Evolutionary conservation across 2,329 filamentous ascomycete species (phyloP).

Genomic region (Lecanosticta acicola): DNA sequence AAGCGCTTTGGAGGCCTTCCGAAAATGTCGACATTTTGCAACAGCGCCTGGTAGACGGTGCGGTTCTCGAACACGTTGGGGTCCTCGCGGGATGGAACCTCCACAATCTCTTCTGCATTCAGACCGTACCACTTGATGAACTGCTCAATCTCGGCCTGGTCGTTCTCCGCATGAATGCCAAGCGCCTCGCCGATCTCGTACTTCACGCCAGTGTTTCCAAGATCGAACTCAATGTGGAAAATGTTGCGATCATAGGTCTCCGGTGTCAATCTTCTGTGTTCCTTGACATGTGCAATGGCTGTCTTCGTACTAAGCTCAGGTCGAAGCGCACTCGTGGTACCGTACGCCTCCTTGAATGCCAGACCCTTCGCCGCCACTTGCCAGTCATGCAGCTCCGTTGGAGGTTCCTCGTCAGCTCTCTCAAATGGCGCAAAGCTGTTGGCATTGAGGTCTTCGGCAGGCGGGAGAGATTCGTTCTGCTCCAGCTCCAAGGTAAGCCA

Average conservation of each 20-base stretch:
- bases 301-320: conserved; percentile 86
- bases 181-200: conserved; percentile 98
- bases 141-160: conserved; percentile 66
- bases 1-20: conserved; percentile 96
- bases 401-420: conserved; percentile 65
- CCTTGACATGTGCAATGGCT: conserved; percentile 80
- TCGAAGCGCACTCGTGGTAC: conserved; percentile 65
- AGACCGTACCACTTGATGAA: conserved; percentile 92
- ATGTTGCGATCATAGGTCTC: conserved; percentile 92
- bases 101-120: conserved; percentile 75
- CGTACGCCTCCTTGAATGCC: conserved; percentile 90
- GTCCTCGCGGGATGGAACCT: conserved; percentile 82
- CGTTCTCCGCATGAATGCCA: conserved; percentile 93
- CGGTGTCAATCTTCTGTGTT: conserved; percentile 90
- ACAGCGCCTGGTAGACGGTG: conserved; percentile 84
- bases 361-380: conserved; percentile 79
- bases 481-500: conserved; percentile 70
- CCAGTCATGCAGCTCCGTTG: conserved; percentile 68
- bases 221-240: conserved; percentile 99
- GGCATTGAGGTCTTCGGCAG: conserved; percentile 60
- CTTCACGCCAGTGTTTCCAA: conserved; percentile 81
- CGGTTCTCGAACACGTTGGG: conserved; percentile 69
- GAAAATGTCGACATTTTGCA: conserved; percentile 94
- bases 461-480: conserved; percentile 45
- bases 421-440: conserved; percentile 81